These are phyloP conservation scores for Ascochyta lentis DNA, from an alignment of 2,329 filamentous ascomycete species.

Conservation along the genomic window DNA sequence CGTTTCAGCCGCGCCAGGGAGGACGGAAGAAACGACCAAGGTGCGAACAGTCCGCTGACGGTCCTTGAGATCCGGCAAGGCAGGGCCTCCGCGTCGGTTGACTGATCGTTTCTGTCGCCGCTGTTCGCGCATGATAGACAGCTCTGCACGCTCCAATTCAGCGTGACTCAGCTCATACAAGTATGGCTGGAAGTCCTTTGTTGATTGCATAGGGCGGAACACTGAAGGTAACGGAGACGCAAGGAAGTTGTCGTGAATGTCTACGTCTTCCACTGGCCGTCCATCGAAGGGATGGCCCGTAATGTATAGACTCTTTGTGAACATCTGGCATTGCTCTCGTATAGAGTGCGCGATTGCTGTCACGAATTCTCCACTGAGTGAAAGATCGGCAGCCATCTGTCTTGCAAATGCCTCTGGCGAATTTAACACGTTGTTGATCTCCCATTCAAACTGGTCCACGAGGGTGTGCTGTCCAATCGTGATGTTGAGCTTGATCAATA, in stretches of 20 bases:
- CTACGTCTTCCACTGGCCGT: constrained; percentile 87
- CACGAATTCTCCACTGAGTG: constrained; percentile 91
- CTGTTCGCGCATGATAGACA: constrained; percentile 92
- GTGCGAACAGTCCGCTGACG: constrained; percentile 92
- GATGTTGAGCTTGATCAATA: constrained; percentile 94
- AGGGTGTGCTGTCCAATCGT: constrained; percentile 94
- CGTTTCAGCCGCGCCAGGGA: constrained; percentile 81
- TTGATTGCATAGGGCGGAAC: constrained; percentile 88
- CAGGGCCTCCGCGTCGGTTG: constrained; percentile 89
- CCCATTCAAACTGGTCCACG: constrained; percentile 98
- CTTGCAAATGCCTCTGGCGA: constrained; percentile 93
- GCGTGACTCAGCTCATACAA: constrained; percentile 92
- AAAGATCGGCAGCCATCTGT: constrained; percentile 87
- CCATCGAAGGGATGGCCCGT: constrained; percentile 95
- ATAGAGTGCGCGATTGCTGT: constrained; percentile 98
- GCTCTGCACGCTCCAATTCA: constrained; percentile 87
- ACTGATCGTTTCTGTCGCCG: constrained; percentile 93
- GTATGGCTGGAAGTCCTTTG: constrained; percentile 92
- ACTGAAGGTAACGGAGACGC: constrained; percentile 81
- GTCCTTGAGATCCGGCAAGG: constrained; percentile 94
- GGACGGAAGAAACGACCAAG: constrained; percentile 86
- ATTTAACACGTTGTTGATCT: constrained; percentile 93
- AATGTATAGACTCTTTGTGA: constrained; percentile 91
- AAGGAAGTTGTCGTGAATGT: constrained; percentile 84
- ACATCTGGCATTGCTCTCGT: constrained; percentile 92